A percentile compares a stretch with the other conserved stretches of the same genome.
phyloP scores from a whole-genome alignment of 345 rosid genomes.

The Passiflora organensis region DNA sequence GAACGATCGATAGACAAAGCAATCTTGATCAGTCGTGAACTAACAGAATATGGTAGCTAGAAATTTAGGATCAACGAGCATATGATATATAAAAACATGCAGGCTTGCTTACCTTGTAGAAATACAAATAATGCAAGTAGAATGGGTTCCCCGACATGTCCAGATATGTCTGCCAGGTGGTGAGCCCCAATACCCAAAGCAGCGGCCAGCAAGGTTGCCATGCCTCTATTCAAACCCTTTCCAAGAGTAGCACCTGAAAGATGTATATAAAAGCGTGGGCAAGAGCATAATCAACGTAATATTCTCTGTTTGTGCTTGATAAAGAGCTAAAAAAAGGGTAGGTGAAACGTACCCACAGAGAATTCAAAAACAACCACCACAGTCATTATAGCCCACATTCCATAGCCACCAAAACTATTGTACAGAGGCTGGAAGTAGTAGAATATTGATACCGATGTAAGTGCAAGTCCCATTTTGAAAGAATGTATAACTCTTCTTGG shows the following conservation, averaged over 20 bases:
- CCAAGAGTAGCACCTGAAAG: constrained; percentile 20
- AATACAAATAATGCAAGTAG: constrained; percentile 4
- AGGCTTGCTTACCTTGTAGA: constrained; percentile 10
- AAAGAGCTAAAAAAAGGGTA: not conserved
- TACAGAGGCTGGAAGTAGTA: constrained; percentile 62
- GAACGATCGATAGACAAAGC: not conserved
- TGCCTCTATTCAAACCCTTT: constrained; percentile 15
- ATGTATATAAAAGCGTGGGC: not conserved
- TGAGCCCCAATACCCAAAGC: constrained; percentile 15
- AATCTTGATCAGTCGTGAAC: not conserved
- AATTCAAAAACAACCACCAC: constrained; percentile 78
- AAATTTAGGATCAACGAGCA: no score
- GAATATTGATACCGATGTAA: constrained; percentile 52
- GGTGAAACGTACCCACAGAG: constrained; percentile 54
- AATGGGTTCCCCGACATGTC: constrained; percentile 14
- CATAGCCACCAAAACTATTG: constrained; percentile 54
- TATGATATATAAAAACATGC: no score
- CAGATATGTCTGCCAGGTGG: constrained; percentile 8
- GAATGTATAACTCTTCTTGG: constrained; percentile 66
- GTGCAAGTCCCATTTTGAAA: constrained; percentile 63
- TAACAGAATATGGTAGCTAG: not conserved
- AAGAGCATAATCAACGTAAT: not conserved
- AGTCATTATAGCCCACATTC: constrained; percentile 86
- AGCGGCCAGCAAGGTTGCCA: constrained; percentile 16
- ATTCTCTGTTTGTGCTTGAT: not conserved